Percentiles rank a stretch among this genome's conserved stretches.
Evolutionary conservation across 2,329 filamentous ascomycete genomes (phyloP).

Genomic region (Mariannaea sp.): DNA sequence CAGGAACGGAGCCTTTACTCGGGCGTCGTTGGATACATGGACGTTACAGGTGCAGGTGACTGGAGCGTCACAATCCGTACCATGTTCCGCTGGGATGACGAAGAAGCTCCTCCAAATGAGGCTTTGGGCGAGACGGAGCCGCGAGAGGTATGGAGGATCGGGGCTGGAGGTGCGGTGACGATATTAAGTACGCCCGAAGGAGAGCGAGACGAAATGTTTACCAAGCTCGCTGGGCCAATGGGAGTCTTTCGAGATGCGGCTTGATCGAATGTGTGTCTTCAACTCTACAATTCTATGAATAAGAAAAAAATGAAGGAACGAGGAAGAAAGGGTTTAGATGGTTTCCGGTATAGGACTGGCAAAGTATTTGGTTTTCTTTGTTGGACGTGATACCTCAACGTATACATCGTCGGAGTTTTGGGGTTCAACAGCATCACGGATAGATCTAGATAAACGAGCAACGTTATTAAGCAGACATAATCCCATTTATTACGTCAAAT

Average conservation of each 20-base stretch:
- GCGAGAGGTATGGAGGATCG: constrained; percentile 75
- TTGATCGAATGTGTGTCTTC: constrained; percentile 12
- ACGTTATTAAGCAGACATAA: constrained; percentile 8
- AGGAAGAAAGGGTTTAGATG: constrained; percentile 10
- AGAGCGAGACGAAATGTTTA: constrained; percentile 91
- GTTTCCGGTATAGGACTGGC: constrained; percentile 1
- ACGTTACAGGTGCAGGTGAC: constrained; percentile 81
- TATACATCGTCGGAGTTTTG: constrained; percentile 42
- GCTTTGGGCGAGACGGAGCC: constrained; percentile 35
- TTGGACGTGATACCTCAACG: constrained; percentile 42
- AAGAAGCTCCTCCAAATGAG: constrained; percentile 44
- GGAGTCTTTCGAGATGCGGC: constrained; percentile 52
- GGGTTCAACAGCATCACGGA: constrained; percentile 35
- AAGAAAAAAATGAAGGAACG: too few species aligned
- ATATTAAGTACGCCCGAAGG: constrained; percentile 77
- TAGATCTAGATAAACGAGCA: constrained; percentile 22
- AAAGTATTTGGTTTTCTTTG: constrained; percentile 11
- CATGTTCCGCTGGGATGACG: constrained; percentile 73
- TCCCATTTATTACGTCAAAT: constrained; percentile 14
- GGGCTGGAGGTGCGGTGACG: constrained; percentile 89
- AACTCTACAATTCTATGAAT: background rate
- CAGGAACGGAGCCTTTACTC: constrained; percentile 78
- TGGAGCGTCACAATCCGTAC: constrained; percentile 92
- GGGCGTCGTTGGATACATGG: constrained; percentile 88
- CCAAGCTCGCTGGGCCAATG: constrained; percentile 67